Evolutionary conservation across 2,329 filamentous ascomycete species (phyloP).

Genomic region (Aspergillus latus): DNA sequence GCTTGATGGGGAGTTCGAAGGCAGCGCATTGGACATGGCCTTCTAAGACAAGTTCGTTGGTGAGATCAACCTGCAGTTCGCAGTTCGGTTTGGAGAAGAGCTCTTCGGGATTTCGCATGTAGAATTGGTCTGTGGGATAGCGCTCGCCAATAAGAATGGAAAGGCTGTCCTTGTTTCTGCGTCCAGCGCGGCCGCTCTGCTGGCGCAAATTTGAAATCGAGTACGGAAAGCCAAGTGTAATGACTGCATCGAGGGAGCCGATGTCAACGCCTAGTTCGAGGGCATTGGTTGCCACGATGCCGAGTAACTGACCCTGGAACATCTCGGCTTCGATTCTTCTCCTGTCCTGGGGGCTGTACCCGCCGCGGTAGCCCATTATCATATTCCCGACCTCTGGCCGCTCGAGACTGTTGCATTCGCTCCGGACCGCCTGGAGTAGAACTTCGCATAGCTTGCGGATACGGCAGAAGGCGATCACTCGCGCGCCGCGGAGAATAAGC

Average conservation of each 20-base stretch:
- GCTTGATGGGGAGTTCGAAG: slow-evolving; percentile 88
- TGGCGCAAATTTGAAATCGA: slow-evolving; percentile 93
- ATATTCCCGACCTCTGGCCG: slow-evolving; percentile 71
- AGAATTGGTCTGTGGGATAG: slow-evolving; percentile 90
- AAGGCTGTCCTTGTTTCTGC: slow-evolving; percentile 88
- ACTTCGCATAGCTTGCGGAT: slow-evolving; percentile 87
- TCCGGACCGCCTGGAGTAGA: slow-evolving; percentile 74
- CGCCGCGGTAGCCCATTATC: slow-evolving; percentile 94
- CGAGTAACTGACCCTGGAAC: slow-evolving; percentile 92
- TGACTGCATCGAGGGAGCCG: slow-evolving; percentile 85
- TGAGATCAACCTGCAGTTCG: slow-evolving; percentile 85
- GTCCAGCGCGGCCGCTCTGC: slow-evolving; percentile 88
- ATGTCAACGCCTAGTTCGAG: slow-evolving; percentile 95
- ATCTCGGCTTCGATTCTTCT: slow-evolving; percentile 89
- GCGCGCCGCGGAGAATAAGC: slow-evolving; percentile 79
- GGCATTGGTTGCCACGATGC: slow-evolving; percentile 90
- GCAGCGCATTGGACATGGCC: slow-evolving; percentile 95
- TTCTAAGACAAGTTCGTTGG: slow-evolving; percentile 86
- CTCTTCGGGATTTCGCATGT: slow-evolving; percentile 94
- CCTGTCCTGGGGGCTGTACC: slow-evolving; percentile 89
- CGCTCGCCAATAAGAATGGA: slow-evolving; percentile 86
- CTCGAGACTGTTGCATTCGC: slow-evolving; percentile 71
- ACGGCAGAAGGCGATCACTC: slow-evolving; percentile 89
- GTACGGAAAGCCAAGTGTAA: slow-evolving; percentile 93
- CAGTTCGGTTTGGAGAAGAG: slow-evolving; percentile 87